Evolutionary conservation across 768 basidiomycete species (phyloP).

Genomic region (Coprinopsis cinerea): DNA sequence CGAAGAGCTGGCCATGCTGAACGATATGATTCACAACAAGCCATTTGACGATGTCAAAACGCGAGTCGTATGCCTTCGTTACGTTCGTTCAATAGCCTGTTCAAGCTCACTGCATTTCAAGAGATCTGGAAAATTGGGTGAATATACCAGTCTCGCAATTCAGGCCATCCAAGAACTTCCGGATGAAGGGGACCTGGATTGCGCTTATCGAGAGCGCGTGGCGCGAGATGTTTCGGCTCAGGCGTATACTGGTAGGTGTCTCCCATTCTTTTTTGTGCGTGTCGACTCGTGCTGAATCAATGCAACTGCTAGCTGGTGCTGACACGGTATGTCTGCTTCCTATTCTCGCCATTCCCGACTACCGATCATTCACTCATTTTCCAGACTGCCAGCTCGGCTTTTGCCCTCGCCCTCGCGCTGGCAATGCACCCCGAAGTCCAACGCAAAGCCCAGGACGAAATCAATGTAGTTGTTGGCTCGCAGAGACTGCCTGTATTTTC

Average conservation of each 20-base stretch:
- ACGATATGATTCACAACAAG: not conserved
- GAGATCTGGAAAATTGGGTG: too few species aligned
- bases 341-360: too few species aligned
- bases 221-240: not conserved
- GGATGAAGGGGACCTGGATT: not conserved
- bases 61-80: too few species aligned
- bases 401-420: conserved; percentile 14
- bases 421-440: conserved; percentile 16
- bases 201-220: not conserved
- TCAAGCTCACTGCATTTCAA: too few species aligned
- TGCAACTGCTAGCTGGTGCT: not conserved
- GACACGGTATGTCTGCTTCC: conserved; percentile 2
- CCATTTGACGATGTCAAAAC: conserved; percentile 4
- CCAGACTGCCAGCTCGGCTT: conserved; percentile 1
- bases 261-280: not conserved
- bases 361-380: not conserved
- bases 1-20: not conserved
- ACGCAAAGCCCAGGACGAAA: conserved; percentile 17
- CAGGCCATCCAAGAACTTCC: conserved; percentile 1
- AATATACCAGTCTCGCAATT: not conserved
- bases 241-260: not conserved
- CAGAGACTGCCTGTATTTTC: conserved; percentile 19
- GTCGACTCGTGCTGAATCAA: not conserved
- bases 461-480: conserved; percentile 17
- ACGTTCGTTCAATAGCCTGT: not conserved